Evolutionary conservation across 1,139 yeast species (phyloP).

Genomic region (Spathaspora sp.): DNA sequence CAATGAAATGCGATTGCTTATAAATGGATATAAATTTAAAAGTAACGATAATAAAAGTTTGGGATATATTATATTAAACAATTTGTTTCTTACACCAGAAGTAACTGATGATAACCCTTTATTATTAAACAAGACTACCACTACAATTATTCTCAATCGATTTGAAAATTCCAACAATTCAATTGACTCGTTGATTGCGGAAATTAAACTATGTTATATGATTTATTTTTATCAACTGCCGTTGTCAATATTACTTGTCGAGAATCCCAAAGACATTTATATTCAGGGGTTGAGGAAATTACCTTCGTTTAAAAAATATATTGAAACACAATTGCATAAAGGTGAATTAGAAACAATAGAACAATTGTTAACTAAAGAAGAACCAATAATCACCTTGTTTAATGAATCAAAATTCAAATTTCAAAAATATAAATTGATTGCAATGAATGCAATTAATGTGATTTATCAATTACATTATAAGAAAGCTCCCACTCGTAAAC

Average conservation of each 20-base stretch:
- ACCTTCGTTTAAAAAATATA: slow-evolving; percentile 37
- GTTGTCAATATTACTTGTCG: slow-evolving; percentile 40
- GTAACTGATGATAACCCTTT: slow-evolving; percentile 18
- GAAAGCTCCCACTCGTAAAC: slow-evolving; percentile 10
- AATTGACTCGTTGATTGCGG: slow-evolving; percentile 52
- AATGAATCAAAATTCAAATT: slow-evolving; percentile 19
- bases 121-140: slow-evolving; percentile 24
- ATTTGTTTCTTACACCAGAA: slow-evolving; percentile 30
- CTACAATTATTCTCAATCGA: slow-evolving; percentile 37
- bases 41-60: slow-evolving; percentile 41
- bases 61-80: slow-evolving; percentile 38
- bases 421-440: slow-evolving; percentile 22
- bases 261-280: slow-evolving; percentile 12
- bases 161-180: slow-evolving; percentile 46
- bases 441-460: slow-evolving; percentile 26
- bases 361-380: slow-evolving; percentile 21
- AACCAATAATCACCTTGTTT: slow-evolving; percentile 18
- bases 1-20: slow-evolving; percentile 29
- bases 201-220: slow-evolving; percentile 64
- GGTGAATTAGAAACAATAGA: slow-evolving; percentile 12
- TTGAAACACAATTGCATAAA: slow-evolving; percentile 24
- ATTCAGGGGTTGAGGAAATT: slow-evolving; percentile 29
- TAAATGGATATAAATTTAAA: slow-evolving; percentile 44
- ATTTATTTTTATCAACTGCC: slow-evolving; percentile 72
- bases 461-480: slow-evolving; percentile 19